Evolutionary conservation across 208 protist genomes (phyloP).

Genomic region (Tetramitus jugosus): DNA sequence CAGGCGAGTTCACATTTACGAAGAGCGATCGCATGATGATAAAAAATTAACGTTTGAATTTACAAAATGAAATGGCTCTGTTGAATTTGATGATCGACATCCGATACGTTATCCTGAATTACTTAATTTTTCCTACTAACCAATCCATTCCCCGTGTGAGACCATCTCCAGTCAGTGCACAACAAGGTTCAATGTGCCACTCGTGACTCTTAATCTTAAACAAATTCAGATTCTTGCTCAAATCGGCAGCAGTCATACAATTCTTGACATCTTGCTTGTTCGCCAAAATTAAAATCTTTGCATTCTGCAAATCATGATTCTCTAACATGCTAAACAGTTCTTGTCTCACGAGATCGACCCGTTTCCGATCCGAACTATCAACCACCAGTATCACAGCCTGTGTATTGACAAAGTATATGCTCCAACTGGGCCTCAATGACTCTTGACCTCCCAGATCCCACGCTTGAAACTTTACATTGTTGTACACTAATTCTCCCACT

Average conservation of each 20-base stretch:
- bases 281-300: slow-evolving; percentile 78
- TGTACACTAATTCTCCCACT: slow-evolving; percentile 84
- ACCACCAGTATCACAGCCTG: slow-evolving; percentile 83
- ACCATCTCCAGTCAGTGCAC: slow-evolving; percentile 73
- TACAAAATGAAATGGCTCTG: too few relatives aligned
- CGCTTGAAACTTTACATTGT: slow-evolving; percentile 91
- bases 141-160: slow-evolving; percentile 78
- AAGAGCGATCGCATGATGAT: too few relatives aligned
- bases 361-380: slow-evolving; percentile 62
- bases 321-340: slow-evolving; percentile 71
- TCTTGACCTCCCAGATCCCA: slow-evolving; percentile 94
- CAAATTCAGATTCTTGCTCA: slow-evolving; percentile 69
- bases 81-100: too few relatives aligned
- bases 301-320: slow-evolving; percentile 61
- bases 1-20: too few relatives aligned
- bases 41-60: too few relatives aligned
- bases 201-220: slow-evolving; percentile 66
- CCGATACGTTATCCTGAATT: background rate
- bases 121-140: slow-evolving; percentile 60
- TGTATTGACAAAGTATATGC: slow-evolving; percentile 90
- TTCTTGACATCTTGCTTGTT: slow-evolving; percentile 89
- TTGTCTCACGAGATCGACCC: slow-evolving; percentile 46
- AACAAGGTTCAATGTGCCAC: slow-evolving; percentile 88
- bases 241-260: slow-evolving; percentile 61
- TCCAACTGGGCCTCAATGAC: slow-evolving; percentile 76